Evolutionary conservation across 768 basidiomycete genomes (phyloP), one percentile per base, ranked within the genome.

Genomic region (Lentinula raphanica): DNA sequence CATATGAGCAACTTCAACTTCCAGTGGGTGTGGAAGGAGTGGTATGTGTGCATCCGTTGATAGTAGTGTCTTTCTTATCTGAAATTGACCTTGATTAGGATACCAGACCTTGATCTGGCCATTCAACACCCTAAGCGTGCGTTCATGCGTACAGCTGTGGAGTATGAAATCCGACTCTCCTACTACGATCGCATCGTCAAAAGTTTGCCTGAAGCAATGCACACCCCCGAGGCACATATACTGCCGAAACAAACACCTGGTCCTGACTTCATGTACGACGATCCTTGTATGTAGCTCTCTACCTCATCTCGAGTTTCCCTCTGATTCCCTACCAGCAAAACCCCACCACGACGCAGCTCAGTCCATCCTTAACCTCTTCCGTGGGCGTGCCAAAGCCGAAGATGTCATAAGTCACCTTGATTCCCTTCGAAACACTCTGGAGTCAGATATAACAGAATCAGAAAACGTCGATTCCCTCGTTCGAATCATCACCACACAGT

Each of bases 1-100:
- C 97, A 99, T 66, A 88, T 99, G 86, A 95, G 92, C 63, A 99
- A 99, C 73, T 99, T 98, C 69, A 88, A 87, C 25, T 99, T 98
- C 73, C 86, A 88, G 65, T 98, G 97, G 97, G 93, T 97, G 13
- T 99, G 97, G 97, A 95, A 93, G 66, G 97, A 98, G 80, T 99
- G 97, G 96, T 94, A 53, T 45, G 86, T 45, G 86, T 72, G 15
- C 17, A 12, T 8, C 21, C 6, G 12, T 38, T 28, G 25, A 35
- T n/a, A 3, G 25, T 45, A 38, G 1, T 13, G 19, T 1, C 56
- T 27, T 3, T 56, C 9, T 21, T 42, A 6, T 8, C 31, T 13
- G n/a, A n/a, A n/a, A n/a, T n/a, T 60, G 38, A 21, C 25, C 48
- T 51, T 32, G 19, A 62, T 5, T 54, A 98, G 96, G 96, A 75